Conservation (phyloP, 352 stramenopile species). For the Pythium apleroticum region DNA sequence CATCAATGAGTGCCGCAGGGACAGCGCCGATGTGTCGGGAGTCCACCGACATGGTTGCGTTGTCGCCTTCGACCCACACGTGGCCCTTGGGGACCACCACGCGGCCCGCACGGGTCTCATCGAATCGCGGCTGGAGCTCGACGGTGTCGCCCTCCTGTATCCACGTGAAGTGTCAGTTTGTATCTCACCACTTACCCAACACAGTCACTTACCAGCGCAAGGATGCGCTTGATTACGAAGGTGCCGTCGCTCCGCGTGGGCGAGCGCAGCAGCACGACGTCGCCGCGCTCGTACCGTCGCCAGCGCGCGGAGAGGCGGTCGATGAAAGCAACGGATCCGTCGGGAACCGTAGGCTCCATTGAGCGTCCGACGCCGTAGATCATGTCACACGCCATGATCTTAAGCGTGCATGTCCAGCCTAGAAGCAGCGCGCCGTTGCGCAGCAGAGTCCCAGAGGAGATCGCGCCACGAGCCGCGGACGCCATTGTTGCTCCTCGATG, state of each 20-base stretch:
- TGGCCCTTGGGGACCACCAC: constrained; percentile 91
- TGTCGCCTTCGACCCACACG: constrained; percentile 97
- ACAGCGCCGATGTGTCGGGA: constrained; percentile 94
- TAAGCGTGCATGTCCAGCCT: constrained; percentile 59
- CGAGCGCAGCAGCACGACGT: constrained; percentile 83
- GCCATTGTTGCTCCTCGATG: neutral
- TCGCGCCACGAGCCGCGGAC: neutral
- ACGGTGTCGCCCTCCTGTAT: constrained; percentile 78
- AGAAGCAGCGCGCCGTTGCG: constrained; percentile 60
- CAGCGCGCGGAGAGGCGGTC: constrained; percentile 74
- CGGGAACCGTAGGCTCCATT: constrained; percentile 79
- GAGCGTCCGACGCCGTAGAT: constrained; percentile 85
- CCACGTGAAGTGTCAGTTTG: neutral
- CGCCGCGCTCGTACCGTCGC: constrained; percentile 61
- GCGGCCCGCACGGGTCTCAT: constrained; percentile 49
- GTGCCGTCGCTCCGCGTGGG: constrained; percentile 69
- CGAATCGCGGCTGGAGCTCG: constrained; percentile 72
- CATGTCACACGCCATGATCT: constrained; percentile 71
- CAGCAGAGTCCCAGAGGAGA: constrained; percentile 24
- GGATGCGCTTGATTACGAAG: constrained; percentile 87
- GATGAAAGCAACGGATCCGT: constrained; percentile 83
- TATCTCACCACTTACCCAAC: constrained; percentile 25
- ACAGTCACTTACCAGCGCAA: constrained; percentile 62
- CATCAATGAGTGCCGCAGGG: constrained; percentile 84
- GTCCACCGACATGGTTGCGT: constrained; percentile 92